Evolutionary conservation across 768 basidiomycete genomes (phyloP), one percentile per base, ranked within the genome.

Genomic region (Panaeolus papilionaceus): DNA sequence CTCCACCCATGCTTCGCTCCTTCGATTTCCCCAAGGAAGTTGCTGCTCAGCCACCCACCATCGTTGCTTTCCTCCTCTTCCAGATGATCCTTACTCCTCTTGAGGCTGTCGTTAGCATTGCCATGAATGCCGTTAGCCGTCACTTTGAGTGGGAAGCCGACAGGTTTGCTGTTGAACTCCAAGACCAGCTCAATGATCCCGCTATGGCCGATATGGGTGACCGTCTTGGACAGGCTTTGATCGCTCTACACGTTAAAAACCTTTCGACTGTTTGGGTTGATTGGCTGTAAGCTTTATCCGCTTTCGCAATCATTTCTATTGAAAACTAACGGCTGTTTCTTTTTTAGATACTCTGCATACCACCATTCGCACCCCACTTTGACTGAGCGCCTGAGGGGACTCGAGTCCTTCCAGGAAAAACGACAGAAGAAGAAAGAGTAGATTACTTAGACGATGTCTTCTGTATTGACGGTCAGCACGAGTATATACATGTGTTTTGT

Each of bases 321-420:
- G 18, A 5, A 67, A 69, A 16, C 47, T 67, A 26, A 33, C 62
- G 70, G 58, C 51, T 63, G 18, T n/a, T 45, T 40, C 14, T 14
- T 20, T 62, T 67, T 38, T 63, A 93, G 92, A 67, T 98, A 97
- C 81, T 98, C 95, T 63, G 93, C 94, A 23, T 98, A 95, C 72
- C 95, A 98, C 77, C 95, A 98, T 79, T 96, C 93, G 61, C 97
- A 99, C 78, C 97, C 97, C 4, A 98, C 95, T 2, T 78, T 99
- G 70, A 92, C 93, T 42, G 96, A 99, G 81, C 87, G 96, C 8
- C 81, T 98, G 73, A 89, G 87, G 70, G 94, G 88, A 2, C 84
- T 98, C 44, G 94, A 97, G 67, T 76, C 79, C n/a, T 89, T 86
- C 82, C 85, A 89, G 72, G 78, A 77, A 4, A 78, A 82, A 68